phyloP scores from a whole-genome alignment of 345 rosid species.

The Eutrema heterophyllum region DNA sequence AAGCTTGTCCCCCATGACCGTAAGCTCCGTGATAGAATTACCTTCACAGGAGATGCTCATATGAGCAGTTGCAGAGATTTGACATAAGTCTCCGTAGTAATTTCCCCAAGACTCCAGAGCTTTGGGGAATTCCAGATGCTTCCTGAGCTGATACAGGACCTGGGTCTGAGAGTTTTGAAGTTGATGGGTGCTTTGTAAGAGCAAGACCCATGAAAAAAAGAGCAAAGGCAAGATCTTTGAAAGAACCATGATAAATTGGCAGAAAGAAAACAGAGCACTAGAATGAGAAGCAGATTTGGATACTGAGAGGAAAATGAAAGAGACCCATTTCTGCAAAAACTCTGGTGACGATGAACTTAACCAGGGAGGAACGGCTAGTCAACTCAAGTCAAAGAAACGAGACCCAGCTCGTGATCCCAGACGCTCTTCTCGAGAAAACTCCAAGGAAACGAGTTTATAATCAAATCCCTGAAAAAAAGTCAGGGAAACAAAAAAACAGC shows the following conservation, averaged over 20 bases:
- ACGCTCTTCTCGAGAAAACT: constrained; percentile 14
- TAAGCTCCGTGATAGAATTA: constrained; percentile 66
- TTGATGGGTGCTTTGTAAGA: constrained; percentile 42
- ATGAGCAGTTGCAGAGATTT: constrained; percentile 50
- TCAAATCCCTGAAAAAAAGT: background rate
- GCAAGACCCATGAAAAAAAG: constrained; percentile 40
- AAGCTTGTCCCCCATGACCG: constrained; percentile 71
- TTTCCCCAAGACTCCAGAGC: constrained; percentile 51
- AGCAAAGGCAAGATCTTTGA: constrained; percentile 32
- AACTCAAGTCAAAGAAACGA: constrained; percentile 11
- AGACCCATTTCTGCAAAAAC: constrained; percentile 17
- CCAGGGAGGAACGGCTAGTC: constrained; percentile 11
- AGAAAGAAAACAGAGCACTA: constrained; percentile 28
- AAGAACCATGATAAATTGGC: constrained; percentile 32
- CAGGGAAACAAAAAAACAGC: background rate
- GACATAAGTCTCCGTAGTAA: constrained; percentile 68
- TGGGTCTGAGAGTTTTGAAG: constrained; percentile 60
- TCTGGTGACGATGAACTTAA: background rate
- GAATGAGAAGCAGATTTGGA: constrained; percentile 14
- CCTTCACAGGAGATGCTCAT: constrained; percentile 60
- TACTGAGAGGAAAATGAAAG: constrained; percentile 12
- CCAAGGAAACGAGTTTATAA: constrained; percentile 1
- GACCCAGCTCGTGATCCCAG: constrained; percentile 30
- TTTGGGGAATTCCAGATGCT: constrained; percentile 80
- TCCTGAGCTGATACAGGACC: constrained; percentile 66